A percentile compares a stretch with the other conserved stretches of the same genome.
These are phyloP conservation scores for Corymbia calophylla DNA, from an alignment of 441 rosid species.

Conservation along the genomic window DNA sequence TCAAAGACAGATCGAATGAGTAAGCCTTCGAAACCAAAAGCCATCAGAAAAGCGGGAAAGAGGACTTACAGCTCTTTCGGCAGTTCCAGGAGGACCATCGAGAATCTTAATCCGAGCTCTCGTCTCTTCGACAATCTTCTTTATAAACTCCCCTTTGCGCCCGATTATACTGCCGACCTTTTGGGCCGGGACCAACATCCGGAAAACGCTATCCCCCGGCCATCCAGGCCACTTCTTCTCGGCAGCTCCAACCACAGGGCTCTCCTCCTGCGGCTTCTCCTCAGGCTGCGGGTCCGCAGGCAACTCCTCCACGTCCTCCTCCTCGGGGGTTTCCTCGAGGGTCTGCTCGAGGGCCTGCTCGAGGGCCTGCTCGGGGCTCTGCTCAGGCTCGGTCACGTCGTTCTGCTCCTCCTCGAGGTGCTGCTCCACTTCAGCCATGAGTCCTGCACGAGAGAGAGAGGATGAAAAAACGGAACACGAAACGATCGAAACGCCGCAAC, in stretches of 20 bases:
- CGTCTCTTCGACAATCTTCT: slow-evolving; percentile 96
- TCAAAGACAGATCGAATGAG: not conserved
- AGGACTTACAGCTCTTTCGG: slow-evolving; percentile 96
- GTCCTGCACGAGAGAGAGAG: slow-evolving; percentile 5
- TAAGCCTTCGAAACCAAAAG: not conserved
- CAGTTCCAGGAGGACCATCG: slow-evolving; percentile 98
- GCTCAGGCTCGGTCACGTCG: not conserved
- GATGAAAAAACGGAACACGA: not conserved
- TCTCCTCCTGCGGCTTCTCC: slow-evolving; percentile 36
- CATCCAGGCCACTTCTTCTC: slow-evolving; percentile 99
- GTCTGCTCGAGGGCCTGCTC: slow-evolving; percentile 3
- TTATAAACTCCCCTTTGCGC: slow-evolving; percentile 94
- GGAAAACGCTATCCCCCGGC: slow-evolving; percentile 99
- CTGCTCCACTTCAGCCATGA: slow-evolving; percentile 49
- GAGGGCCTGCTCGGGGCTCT: not conserved
- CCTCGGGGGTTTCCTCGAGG: not conserved
- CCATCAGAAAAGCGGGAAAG: slow-evolving; percentile 1
- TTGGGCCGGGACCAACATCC: slow-evolving; percentile 97
- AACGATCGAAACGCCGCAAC: not conserved
- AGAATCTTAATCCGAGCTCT: slow-evolving; percentile 96
- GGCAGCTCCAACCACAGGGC: slow-evolving; percentile 33
- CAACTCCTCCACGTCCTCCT: slow-evolving; percentile 19
- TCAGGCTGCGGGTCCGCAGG: slow-evolving; percentile 28
- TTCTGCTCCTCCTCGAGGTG: slow-evolving; percentile 41
- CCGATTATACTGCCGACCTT: slow-evolving; percentile 99